These are phyloP conservation scores for Colletotrichum noveboracense DNA, from an alignment of 2,329 filamentous ascomycete genomes.

Conservation along the genomic window DNA sequence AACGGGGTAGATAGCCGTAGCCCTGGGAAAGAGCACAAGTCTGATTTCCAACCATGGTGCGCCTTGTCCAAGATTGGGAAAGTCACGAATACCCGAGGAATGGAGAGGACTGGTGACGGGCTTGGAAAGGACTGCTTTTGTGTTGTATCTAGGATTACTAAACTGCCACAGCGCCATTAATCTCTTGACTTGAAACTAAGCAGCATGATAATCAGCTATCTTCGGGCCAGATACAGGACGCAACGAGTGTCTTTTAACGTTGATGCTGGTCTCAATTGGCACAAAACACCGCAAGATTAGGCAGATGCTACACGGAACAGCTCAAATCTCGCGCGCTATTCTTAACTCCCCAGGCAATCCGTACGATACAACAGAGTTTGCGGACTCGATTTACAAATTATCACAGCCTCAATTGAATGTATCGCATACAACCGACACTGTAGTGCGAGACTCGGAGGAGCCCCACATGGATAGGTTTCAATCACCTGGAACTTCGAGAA, in stretches of 20 bases:
- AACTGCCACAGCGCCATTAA: neutral
- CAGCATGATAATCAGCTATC: neutral
- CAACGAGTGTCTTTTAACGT: neutral
- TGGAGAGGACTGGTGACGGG: rapidly evolving
- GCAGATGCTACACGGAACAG: neutral
- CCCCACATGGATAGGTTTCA: neutral
- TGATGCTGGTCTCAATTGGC: neutral
- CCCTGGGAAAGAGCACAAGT: neutral
- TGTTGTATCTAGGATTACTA: neutral
- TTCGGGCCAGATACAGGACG: neutral
- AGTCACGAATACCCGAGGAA: neutral
- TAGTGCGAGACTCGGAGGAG: neutral
- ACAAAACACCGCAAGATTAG: neutral
- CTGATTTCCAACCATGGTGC: neutral
- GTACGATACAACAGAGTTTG: neutral
- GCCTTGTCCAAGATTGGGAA: neutral
- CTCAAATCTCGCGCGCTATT: neutral
- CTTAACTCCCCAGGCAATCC: neutral
- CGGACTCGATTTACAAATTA: neutral
- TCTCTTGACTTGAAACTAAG: neutral
- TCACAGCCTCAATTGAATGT: neutral
- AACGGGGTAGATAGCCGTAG: neutral
- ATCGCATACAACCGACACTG: neutral
- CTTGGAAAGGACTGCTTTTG: rapidly evolving
- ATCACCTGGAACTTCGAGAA: neutral